Percentiles rank a stretch among this genome's conserved stretches.
Conservation (phyloP, 2,329 filamentous ascomycete genomes). For the Alternaria brassicicola region DNA sequence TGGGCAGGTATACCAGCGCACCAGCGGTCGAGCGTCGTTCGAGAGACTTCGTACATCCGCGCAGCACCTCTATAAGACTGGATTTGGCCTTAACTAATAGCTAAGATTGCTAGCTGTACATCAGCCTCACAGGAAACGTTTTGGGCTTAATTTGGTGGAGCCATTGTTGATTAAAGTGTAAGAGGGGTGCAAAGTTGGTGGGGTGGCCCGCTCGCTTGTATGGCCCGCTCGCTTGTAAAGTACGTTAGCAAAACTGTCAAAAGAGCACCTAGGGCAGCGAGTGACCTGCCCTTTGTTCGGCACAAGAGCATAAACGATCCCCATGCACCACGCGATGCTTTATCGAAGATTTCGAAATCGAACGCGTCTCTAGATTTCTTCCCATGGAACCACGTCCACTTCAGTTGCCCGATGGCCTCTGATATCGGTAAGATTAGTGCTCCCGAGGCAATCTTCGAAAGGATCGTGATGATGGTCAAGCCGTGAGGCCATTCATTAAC, state of each 20-base stretch:
- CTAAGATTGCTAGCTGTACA: no score
- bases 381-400: slow-evolving; percentile 40
- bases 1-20: no score
- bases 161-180: no score
- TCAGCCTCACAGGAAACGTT: no score
- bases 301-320: slow-evolving; percentile 26
- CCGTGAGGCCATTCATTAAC: slow-evolving; percentile 42
- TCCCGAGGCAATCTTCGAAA: slow-evolving; percentile 35
- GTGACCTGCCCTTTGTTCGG: slow-evolving; percentile 26
- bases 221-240: no score
- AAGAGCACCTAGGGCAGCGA: slow-evolving; percentile 27
- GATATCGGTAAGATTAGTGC: slow-evolving; percentile 34
- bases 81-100: no score
- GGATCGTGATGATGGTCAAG: slow-evolving; percentile 25
- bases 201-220: no score
- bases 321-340: slow-evolving; percentile 33
- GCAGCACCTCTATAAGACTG: no score
- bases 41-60: no score
- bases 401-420: slow-evolving; percentile 41
- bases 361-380: slow-evolving; percentile 23
- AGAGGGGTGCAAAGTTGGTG: no score
- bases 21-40: no score
- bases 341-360: slow-evolving; percentile 44
- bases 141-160: no score
- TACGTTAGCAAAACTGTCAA: slow-evolving; percentile 28